phyloP scores from a whole-genome alignment of 1,139 yeast species.

The Kodamaea sp. region DNA sequence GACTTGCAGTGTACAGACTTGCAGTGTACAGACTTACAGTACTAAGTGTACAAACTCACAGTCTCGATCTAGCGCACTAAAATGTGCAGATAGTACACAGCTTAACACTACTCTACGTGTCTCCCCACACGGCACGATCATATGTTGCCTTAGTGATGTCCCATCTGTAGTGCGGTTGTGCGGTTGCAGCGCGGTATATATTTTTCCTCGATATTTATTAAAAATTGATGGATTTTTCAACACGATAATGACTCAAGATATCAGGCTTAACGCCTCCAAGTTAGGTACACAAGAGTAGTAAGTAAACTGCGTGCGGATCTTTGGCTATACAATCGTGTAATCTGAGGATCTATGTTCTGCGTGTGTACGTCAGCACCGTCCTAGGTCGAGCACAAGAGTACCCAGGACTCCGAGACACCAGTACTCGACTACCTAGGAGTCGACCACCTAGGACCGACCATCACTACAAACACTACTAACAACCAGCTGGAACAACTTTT shows the following conservation, averaged over 20 bases:
- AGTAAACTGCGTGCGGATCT: constrained; percentile 23
- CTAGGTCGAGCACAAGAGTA: no score
- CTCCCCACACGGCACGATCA: no score
- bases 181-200: constrained; percentile 1
- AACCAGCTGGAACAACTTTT: constrained; percentile 80
- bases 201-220: neutral
- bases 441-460: no score
- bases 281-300: constrained; percentile 76
- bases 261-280: constrained; percentile 63
- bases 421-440: neutral
- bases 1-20: no score
- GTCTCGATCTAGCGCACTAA: no score
- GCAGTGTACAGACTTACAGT: no score
- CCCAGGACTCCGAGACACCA: neutral
- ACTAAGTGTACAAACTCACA: no score
- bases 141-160: neutral
- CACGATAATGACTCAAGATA: constrained; percentile 40
- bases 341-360: no score
- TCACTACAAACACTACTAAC: constrained; percentile 20
- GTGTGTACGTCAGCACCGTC: no score
- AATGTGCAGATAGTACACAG: no score
- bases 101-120: no score
- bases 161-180: neutral
- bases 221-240: neutral
- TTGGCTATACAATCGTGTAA: no score